These are phyloP conservation scores for Lipomyces orientalis DNA, from an alignment of 805 yeast genomes.

Conservation along the genomic window DNA sequence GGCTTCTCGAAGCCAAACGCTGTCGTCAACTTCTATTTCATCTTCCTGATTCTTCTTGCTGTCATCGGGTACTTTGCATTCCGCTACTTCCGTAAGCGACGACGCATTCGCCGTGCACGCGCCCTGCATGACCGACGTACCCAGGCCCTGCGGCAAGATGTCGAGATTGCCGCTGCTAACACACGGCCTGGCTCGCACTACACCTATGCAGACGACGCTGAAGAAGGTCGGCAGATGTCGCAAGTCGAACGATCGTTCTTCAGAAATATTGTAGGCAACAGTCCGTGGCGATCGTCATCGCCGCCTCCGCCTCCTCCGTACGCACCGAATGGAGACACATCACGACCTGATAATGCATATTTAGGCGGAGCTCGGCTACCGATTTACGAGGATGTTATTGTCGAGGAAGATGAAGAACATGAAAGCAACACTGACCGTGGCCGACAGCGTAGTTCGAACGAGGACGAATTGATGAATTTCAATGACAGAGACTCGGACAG, in stretches of 20 bases:
- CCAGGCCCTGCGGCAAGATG: slow-evolving; percentile 28
- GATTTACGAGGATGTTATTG: slow-evolving; percentile 21
- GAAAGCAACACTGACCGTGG: not conserved
- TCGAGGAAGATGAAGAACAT: slow-evolving; percentile 16
- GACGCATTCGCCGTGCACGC: slow-evolving; percentile 12
- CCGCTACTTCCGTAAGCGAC: slow-evolving; percentile 23
- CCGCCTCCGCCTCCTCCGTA: slow-evolving; percentile 33
- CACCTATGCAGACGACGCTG: slow-evolving; percentile 6
- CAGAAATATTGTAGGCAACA: not conserved
- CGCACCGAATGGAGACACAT: slow-evolving; percentile 1
- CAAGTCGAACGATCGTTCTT: not conserved
- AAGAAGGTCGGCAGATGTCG: slow-evolving; percentile 5
- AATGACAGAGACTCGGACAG: not conserved
- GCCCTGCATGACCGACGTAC: slow-evolving; percentile 10
- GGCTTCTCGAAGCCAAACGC: slow-evolving; percentile 31
- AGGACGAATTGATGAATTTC: not conserved
- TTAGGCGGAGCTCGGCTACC: slow-evolving; percentile 31
- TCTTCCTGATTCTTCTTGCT: slow-evolving; percentile 25
- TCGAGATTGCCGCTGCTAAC: slow-evolving; percentile 18
- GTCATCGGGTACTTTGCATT: slow-evolving; percentile 29
- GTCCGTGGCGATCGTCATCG: not conserved
- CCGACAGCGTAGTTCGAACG: not conserved
- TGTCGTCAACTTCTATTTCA: slow-evolving; percentile 32
- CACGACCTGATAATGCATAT: slow-evolving; percentile 27
- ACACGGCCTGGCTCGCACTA: not conserved